Conservation (phyloP, 306 rosid genomes). For the Amphicarpaea edgeworthii region DNA sequence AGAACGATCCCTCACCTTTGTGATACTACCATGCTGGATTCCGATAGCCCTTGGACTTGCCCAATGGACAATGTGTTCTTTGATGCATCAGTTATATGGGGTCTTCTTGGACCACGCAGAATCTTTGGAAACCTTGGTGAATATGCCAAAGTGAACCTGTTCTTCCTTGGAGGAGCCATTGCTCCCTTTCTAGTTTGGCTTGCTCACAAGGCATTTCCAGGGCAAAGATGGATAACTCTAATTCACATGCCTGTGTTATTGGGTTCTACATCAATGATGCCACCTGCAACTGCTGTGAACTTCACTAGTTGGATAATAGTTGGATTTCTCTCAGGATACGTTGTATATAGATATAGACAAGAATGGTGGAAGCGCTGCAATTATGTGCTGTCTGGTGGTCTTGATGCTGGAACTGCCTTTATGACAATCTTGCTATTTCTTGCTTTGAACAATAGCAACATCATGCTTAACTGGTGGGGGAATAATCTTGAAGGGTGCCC, state of each 20-base stretch:
- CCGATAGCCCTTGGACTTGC: slow-evolving; percentile 83
- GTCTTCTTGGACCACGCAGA: slow-evolving; percentile 87
- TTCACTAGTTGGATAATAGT: slow-evolving; percentile 74
- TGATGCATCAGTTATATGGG: slow-evolving; percentile 90
- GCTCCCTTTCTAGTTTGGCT: slow-evolving; percentile 78
- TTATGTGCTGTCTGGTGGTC: slow-evolving; percentile 78
- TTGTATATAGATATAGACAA: slow-evolving; percentile 56
- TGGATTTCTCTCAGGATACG: slow-evolving; percentile 64
- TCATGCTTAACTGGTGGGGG: slow-evolving; percentile 74
- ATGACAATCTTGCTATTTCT: slow-evolving; percentile 70
- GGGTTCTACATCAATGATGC: slow-evolving; percentile 78
- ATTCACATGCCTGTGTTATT: slow-evolving; percentile 77
- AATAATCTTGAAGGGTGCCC: slow-evolving; percentile 70
- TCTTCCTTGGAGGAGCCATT: slow-evolving; percentile 77
- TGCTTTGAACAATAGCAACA: slow-evolving; percentile 48
- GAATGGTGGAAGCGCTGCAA: slow-evolving; percentile 74
- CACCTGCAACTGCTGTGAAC: slow-evolving; percentile 79
- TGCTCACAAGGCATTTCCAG: slow-evolving; percentile 69
- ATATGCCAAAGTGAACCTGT: slow-evolving; percentile 68
- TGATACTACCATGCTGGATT: slow-evolving; percentile 52
- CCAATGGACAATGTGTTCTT: slow-evolving; percentile 82
- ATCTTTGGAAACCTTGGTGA: slow-evolving; percentile 85
- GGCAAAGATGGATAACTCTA: slow-evolving; percentile 60
- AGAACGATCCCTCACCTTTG: slow-evolving; percentile 69
- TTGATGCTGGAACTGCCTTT: slow-evolving; percentile 90